phyloP scores from a whole-genome alignment of 1,284 basidiomycete genomes.

The Rhodotorula sp. region DNA sequence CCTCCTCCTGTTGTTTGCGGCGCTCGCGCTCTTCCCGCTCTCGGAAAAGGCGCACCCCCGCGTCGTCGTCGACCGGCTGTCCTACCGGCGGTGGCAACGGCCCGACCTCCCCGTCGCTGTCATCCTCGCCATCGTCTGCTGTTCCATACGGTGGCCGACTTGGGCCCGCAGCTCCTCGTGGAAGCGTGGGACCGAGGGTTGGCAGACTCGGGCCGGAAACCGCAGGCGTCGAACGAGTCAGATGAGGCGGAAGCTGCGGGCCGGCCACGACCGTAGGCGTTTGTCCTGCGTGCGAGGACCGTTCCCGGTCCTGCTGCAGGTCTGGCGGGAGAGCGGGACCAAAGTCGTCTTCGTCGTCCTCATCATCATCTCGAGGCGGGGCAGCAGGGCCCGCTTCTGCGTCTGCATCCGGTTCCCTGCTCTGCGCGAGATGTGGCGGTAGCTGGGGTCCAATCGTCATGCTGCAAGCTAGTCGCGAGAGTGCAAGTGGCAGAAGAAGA shows the following conservation, averaged over 20 bases:
- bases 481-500: neutral
- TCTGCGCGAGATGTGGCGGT: conserved; percentile 12
- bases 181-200: conserved; percentile 43
- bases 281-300: neutral
- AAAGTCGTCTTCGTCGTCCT: conserved; percentile 61
- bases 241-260: conserved; percentile 24
- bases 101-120: conserved; percentile 71
- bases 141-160: neutral
- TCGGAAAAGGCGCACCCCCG: conserved; percentile 70
- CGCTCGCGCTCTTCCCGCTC: conserved; percentile 75
- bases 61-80: conserved; percentile 51
- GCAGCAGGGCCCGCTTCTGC: conserved; percentile 39
- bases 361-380: conserved; percentile 46
- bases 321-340: conserved; percentile 15
- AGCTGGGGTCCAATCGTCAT: conserved; percentile 26
- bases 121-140: conserved; percentile 50
- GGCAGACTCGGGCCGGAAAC: conserved; percentile 16
- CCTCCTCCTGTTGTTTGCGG: conserved; percentile 57
- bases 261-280: neutral
- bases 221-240: conserved; percentile 35
- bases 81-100: conserved; percentile 65
- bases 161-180: conserved; percentile 14
- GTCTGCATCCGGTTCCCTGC: neutral
- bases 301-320: neutral
- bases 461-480: neutral